Conservation (phyloP, 768 basidiomycete genomes). For the Glaciozyma martinii region DNA sequence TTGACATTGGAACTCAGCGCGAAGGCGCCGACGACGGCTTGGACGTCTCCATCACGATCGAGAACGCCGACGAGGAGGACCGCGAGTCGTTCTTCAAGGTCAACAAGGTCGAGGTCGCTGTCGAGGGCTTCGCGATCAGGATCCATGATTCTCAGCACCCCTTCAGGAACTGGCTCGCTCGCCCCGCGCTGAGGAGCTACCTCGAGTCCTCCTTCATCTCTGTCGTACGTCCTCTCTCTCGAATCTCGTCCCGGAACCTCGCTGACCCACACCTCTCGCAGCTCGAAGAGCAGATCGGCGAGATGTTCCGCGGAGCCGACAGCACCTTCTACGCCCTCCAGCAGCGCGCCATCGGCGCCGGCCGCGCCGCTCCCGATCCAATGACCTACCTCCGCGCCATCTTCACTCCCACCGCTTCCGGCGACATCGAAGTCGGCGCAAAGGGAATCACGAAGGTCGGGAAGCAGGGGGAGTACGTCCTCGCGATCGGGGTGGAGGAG, state of each 20-base stretch:
- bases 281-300: conserved; percentile 28
- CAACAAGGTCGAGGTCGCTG: conserved; percentile 34
- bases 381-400: conserved; percentile 27
- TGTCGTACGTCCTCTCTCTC: conserved; percentile 9
- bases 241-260: too few species aligned
- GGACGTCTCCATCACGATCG: conserved; percentile 41
- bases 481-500: conserved; percentile 43
- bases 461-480: conserved; percentile 40
- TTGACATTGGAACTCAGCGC: not conserved
- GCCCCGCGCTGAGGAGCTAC: conserved; percentile 8
- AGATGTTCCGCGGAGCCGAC: conserved; percentile 32
- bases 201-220: conserved; percentile 20
- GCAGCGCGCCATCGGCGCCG: conserved; percentile 34
- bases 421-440: conserved; percentile 10
- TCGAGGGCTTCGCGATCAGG: conserved; percentile 12
- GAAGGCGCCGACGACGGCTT: conserved; percentile 38
- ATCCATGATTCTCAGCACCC: conserved; percentile 17
- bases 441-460: conserved; percentile 43
- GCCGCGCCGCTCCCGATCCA: conserved; percentile 24
- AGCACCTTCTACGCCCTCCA: conserved; percentile 34
- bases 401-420: conserved; percentile 5
- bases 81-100: conserved; percentile 44
- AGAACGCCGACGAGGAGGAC: conserved; percentile 42
- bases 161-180: conserved; percentile 24
- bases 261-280: not conserved